Conservation (phyloP, 306 rosid species). For the Corylus heterophylla region DNA sequence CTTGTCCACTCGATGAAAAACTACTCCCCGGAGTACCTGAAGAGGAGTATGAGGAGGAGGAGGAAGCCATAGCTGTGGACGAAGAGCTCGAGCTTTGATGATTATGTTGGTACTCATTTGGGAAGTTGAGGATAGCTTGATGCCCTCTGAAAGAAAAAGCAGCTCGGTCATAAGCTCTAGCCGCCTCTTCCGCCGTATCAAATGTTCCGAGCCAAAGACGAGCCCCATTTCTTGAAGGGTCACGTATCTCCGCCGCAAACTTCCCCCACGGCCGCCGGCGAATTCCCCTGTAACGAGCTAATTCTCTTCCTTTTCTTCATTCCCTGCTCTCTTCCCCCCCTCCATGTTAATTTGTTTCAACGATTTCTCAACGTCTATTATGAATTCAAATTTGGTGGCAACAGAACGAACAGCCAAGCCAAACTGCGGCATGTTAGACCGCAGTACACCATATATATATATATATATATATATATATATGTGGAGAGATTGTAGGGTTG, state of each 20-base stretch:
- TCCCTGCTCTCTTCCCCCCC: neutral
- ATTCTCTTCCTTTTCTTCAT: slow-evolving; percentile 6
- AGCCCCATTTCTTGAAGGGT: slow-evolving; percentile 78
- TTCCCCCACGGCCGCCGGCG: slow-evolving; percentile 92
- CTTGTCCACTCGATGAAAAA: too few species aligned
- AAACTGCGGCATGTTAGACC: too few species aligned
- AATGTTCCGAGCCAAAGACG: slow-evolving; percentile 52
- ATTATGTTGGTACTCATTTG: slow-evolving; percentile 33
- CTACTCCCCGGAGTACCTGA: too few species aligned
- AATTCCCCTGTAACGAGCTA: slow-evolving; percentile 63
- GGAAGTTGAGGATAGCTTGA: slow-evolving; percentile 76
- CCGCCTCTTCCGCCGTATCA: slow-evolving; percentile 47
- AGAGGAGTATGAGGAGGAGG: neutral
- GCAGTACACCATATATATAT: neutral
- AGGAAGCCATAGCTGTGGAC: slow-evolving; percentile 19
- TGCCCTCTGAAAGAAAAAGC: slow-evolving; percentile 82
- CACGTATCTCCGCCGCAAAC: slow-evolving; percentile 93
- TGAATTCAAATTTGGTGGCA: too few species aligned
- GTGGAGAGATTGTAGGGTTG: too few species aligned
- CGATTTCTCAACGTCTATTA: too few species aligned
- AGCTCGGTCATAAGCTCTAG: slow-evolving; percentile 31
- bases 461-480: too few species aligned
- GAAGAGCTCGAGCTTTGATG: slow-evolving; percentile 13
- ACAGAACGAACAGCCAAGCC: too few species aligned
- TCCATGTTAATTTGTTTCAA: slow-evolving; percentile 38